Base-by-base conservation (phyloP, 129 eudicot species). In the Apium graveolens region DNA sequence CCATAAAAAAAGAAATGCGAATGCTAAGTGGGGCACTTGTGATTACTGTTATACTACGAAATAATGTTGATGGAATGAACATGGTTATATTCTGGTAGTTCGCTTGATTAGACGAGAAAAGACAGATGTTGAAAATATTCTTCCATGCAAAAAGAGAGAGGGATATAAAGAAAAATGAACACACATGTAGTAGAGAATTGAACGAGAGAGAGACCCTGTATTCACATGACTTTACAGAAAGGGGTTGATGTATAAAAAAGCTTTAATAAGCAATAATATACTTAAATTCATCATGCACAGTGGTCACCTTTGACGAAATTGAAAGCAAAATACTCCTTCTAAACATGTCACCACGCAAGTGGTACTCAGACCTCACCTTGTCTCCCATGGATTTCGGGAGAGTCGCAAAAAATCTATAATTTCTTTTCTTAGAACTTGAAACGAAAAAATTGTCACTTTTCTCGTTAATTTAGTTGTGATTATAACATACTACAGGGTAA, bases 91-190 rank as follows among this genome's bases (percentile, higher is more conserved):
- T 69, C 42, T 34, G 26, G 26, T 34, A 69, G 42, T 41, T 42
- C 11, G 42, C 12, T 66, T 26, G 46, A 60, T 60, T 72, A 72
- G 20, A 26, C 8, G 76, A 72, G 76, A 42, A 72, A 72, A 72
- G 76, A 72, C 49, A 34, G 51, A 18, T 17, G 42, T n/a, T 72
- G 48, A 37, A 72, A 46, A 29, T 26, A 42, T 74, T 74, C 78
- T 49, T 74, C 78, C 57, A 74, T 74, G 62, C 78, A 74, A 45
- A 18, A 18, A 74, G 62, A n/a, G 39, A 42, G 48, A 41, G 32
- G 32, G 24, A 42, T 31, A 32, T 13, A 68, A 35, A 68, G 21
- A 35, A 68, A 68, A 34, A 13, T 66, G 18, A 9, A 27, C 20
- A 57, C 65, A 57, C 65, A 57, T 57, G 65, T n/a, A 9, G 68